phyloP scores from a whole-genome alignment of 208 protist genomes.

The Wallacemonas collosoma region DNA sequence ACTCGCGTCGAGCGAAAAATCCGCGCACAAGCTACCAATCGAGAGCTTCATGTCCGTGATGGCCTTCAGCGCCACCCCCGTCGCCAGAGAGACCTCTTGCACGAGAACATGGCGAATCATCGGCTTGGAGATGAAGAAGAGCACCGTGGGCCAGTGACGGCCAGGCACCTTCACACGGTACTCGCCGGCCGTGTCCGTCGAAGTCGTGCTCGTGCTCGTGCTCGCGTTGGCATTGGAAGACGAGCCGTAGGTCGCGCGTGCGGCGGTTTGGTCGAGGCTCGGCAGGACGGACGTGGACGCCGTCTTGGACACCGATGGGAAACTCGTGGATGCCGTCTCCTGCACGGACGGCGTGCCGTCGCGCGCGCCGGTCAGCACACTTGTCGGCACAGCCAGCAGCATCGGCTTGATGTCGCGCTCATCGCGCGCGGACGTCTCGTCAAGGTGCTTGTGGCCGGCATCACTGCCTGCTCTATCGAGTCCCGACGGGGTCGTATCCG shows the following conservation, averaged over 20 bases:
- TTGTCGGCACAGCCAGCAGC: slow-evolving; percentile 1
- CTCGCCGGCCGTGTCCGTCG: neutral
- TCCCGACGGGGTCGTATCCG: neutral
- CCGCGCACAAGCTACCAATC: slow-evolving; percentile 7
- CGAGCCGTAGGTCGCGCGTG: neutral
- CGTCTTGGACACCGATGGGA: neutral
- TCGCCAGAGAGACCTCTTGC: slow-evolving; percentile 16
- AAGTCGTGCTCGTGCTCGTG: neutral
- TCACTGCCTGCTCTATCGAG: neutral
- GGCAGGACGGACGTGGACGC: neutral
- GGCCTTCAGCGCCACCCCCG: slow-evolving; percentile 8
- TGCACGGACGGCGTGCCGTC: neutral
- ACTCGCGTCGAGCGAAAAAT: slow-evolving; percentile 1
- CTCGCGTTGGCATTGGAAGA: neutral
- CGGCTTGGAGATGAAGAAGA: slow-evolving; percentile 20
- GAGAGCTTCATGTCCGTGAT: slow-evolving; percentile 6
- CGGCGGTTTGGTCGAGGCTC: neutral
- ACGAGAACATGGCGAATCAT: slow-evolving; percentile 12
- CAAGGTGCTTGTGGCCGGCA: neutral
- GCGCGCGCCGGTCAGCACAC: neutral
- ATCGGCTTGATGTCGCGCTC: neutral
- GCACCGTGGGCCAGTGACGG: slow-evolving; percentile 21
- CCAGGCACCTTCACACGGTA: slow-evolving; percentile 15
- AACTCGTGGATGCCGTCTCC: neutral
- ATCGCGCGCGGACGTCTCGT: neutral